phyloP scores from a whole-genome alignment of 345 rosid species.

The Melaleuca alternifolia region DNA sequence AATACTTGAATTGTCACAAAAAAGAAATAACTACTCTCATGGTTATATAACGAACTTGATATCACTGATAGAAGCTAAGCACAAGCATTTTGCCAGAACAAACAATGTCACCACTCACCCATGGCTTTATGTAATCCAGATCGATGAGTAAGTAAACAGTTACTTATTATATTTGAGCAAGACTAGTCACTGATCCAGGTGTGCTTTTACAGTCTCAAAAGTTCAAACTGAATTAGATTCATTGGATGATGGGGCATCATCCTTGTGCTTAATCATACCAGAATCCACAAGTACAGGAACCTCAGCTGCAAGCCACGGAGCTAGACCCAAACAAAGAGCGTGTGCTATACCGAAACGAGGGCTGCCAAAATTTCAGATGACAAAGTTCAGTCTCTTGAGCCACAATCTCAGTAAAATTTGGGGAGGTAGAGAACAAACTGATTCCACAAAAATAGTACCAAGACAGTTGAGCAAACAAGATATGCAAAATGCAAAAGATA shows the following conservation, averaged over 20 bases:
- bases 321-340: constrained; percentile 95
- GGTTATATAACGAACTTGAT: not conserved
- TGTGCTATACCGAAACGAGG: constrained; percentile 96
- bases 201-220: not conserved
- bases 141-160: not conserved
- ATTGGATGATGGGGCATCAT: constrained; percentile 53
- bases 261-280: constrained; percentile 96
- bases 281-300: constrained; percentile 91
- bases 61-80: not conserved
- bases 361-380: constrained; percentile 24
- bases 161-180: not conserved
- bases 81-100: not conserved
- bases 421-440: not conserved
- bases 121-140: not conserved
- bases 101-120: not conserved
- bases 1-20: not conserved
- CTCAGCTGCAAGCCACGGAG: constrained; percentile 99
- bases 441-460: not conserved
- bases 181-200: not conserved
- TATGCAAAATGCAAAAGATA: not conserved
- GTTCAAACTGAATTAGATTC: constrained; percentile 30
- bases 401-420: not conserved
- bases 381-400: not conserved
- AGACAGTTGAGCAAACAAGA: not conserved
- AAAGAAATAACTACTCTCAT: not conserved